Conservation (phyloP, 2,329 filamentous ascomycete genomes). For the Phialophora tarda region DNA sequence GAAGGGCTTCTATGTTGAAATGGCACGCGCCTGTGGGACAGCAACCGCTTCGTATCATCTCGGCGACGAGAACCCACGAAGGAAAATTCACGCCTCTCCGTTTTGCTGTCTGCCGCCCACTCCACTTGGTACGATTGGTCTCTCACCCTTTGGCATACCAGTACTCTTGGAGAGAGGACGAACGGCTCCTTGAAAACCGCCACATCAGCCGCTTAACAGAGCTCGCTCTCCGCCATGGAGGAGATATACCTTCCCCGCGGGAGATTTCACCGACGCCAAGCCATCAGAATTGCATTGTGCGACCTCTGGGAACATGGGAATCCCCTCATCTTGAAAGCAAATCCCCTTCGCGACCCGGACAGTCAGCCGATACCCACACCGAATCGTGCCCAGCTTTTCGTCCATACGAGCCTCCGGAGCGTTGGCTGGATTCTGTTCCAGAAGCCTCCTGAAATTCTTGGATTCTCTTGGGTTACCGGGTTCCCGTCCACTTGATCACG, state of each 20-base stretch:
- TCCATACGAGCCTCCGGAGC: not conserved
- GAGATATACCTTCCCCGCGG: not conserved
- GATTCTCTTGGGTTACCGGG: not conserved
- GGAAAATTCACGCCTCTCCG: too few relatives aligned
- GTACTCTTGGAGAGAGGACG: not conserved
- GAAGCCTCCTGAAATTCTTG: not conserved
- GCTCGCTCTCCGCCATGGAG: not conserved
- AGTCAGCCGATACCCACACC: not conserved
- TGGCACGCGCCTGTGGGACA: too few relatives aligned
- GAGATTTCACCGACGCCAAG: conserved; percentile 2
- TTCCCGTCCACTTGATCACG: not conserved
- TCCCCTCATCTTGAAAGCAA: conserved; percentile 4
- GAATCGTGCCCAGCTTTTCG: not conserved
- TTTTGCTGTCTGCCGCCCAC: too few relatives aligned
- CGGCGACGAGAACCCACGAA: too few relatives aligned
- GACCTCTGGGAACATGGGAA: not conserved
- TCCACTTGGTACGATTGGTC: too few relatives aligned
- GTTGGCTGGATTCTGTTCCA: not conserved
- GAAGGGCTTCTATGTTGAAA: not conserved
- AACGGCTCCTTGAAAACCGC: not conserved
- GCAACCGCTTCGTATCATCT: too few relatives aligned
- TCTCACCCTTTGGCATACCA: not conserved
- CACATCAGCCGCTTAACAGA: not conserved
- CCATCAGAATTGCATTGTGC: not conserved
- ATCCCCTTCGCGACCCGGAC: not conserved